Base-by-base conservation (phyloP, 2,329 filamentous ascomycete species). In the Epicoccum nigrum region DNA sequence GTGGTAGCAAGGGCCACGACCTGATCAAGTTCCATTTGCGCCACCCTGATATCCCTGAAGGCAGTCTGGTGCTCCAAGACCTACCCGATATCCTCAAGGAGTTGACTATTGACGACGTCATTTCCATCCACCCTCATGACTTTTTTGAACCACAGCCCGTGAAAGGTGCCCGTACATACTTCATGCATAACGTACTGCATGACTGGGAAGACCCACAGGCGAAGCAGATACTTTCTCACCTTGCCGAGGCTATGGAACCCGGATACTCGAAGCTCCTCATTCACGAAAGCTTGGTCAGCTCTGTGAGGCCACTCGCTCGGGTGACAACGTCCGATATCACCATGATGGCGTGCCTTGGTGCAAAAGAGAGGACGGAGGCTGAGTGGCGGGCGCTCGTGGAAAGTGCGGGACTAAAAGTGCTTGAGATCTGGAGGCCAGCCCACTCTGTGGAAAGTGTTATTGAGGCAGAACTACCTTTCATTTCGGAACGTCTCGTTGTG, bases 11-110 rank as follows among this genome's bases (percentile, higher is more conserved):
- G 9, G 76, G 76, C 1, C 72, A 78, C n/a, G 71, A 75, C 40
- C 67, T 68, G 40, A 56, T 59, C 19, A 67, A 62, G 30, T 71
- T 67, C 42, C 48, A 51, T 51, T 31, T 45, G 48, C 48, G 48
- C 37, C 42, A 51, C 37, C 48, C 48, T 38, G 42, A 42, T 42
- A 46, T 51, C 37, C 71, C 73, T 11, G 44, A 65, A 3, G 71
- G 72, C 0, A 62, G 67, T 12, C 55, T 78, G 7, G 62, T 79
- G n/a, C 59, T 80, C 4, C 73, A 80, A 53, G 78, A 80, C 51
- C 48, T 51, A 16, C 48, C 48, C 35, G 25, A 46, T 37, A 51
- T 51, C 37, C 48, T 51, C 31, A 51, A 46, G 31, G 42, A 51
- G 37, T 46, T 51, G 48, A 46, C 37, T 32, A 46, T 51, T 37